Evolutionary conservation across 2,329 filamentous ascomycete genomes (phyloP).

Genomic region (Hypoxylon sp.): DNA sequence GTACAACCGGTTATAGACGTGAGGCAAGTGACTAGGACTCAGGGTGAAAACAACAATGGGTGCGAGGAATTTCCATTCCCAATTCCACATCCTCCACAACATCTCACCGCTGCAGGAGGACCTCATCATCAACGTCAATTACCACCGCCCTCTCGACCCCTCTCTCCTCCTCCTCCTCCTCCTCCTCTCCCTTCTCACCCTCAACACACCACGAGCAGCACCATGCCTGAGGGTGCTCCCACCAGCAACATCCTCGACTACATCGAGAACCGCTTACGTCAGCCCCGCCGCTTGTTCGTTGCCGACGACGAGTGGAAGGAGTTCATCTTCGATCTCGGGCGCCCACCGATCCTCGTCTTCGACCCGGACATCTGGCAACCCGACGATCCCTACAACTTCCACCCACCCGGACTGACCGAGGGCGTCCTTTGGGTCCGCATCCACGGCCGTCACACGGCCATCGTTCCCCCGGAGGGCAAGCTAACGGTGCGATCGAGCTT

Average conservation of each 20-base stretch:
- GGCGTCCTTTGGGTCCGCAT: not conserved
- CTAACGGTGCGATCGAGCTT: not conserved
- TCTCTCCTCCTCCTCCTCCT: not conserved
- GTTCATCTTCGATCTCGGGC: not conserved
- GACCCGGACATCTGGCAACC: conserved; percentile 26
- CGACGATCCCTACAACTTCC: conserved; percentile 3
- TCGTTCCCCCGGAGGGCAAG: not conserved
- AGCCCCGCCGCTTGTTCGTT: not conserved
- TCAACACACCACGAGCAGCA: not conserved
- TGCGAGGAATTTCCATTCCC: not conserved
- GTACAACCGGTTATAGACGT: not conserved
- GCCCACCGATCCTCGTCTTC: not conserved
- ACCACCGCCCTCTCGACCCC: not conserved
- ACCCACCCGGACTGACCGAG: conserved; percentile 6
- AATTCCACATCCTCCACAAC: not conserved
- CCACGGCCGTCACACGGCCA: not conserved
- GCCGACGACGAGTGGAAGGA: conserved; percentile 3
- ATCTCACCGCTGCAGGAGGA: not conserved
- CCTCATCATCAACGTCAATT: not conserved
- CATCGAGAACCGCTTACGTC: not conserved
- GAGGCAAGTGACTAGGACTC: not conserved
- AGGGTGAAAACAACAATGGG: not conserved
- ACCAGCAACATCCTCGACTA: not conserved
- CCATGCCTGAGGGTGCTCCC: not conserved
- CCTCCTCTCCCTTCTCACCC: not conserved